phyloP scores from a whole-genome alignment of 208 protist species.

The Crithidia bombi region DNA sequence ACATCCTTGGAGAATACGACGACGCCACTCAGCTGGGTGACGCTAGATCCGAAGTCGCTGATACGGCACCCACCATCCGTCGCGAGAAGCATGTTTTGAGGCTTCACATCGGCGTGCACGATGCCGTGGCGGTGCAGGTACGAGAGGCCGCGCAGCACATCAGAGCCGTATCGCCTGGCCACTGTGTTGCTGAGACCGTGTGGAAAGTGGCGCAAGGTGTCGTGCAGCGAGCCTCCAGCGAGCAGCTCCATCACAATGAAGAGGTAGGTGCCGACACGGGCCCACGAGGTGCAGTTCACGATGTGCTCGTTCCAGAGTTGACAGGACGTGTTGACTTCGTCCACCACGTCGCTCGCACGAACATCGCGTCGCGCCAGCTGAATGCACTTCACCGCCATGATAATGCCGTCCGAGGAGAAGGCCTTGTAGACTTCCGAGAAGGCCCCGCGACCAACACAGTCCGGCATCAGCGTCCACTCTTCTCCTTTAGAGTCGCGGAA shows the following conservation, averaged over 20 bases:
- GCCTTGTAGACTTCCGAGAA: constrained; percentile 54
- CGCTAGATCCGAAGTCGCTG: constrained; percentile 92
- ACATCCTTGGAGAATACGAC: constrained; percentile 32
- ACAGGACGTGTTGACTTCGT: constrained; percentile 55
- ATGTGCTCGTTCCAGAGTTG: constrained; percentile 51
- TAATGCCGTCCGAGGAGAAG: constrained; percentile 35
- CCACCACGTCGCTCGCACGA: constrained; percentile 38
- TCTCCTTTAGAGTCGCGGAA: constrained; percentile 40
- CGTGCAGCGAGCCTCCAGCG: constrained; percentile 77
- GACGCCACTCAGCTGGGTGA: constrained; percentile 42
- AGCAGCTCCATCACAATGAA: constrained; percentile 83
- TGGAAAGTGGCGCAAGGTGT: constrained; percentile 55
- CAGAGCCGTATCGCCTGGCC: constrained; percentile 50
- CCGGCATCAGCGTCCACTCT: constrained; percentile 35
- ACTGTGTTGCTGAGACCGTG: constrained; percentile 46
- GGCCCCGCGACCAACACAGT: constrained; percentile 37
- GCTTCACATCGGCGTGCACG: constrained; percentile 90
- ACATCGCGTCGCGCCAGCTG: constrained; percentile 28
- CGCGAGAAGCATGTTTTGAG: constrained; percentile 85
- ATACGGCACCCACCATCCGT: constrained; percentile 80
- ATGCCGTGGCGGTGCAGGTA: constrained; percentile 82
- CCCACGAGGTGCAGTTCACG: constrained; percentile 57
- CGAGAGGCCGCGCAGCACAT: constrained; percentile 66
- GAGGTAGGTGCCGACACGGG: constrained; percentile 29
- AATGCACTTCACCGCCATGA: constrained; percentile 61